Base-by-base conservation (phyloP, 164 flowering plant species). In the Magnolia changhungtana region DNA sequence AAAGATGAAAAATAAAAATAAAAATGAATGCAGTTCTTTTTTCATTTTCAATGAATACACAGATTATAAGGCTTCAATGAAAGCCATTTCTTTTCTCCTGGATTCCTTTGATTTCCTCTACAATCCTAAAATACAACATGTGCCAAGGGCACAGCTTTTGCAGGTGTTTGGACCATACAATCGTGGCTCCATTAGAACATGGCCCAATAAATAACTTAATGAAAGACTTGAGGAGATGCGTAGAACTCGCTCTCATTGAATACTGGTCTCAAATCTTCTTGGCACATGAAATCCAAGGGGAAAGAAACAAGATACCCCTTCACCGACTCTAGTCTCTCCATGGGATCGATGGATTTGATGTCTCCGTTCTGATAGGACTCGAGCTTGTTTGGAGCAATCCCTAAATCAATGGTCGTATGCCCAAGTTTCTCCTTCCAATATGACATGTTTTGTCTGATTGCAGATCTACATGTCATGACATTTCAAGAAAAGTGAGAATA, bases 221-320 rank as follows among this genome's bases (percentile, higher is more conserved):
- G 94, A 76, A 96, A 96, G 69, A 96, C 99, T 75, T 92, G 98
- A 78, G 96, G 85, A 59, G 97, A 88, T 6, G 99, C 93, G 81
- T 94, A 96, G 72, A 81, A 94, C 80, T 96, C 99, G 63, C 96
- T 91, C 84, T 96, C 98, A 24, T 90, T 93, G 80, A 96, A 94
- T 71, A 94, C 92, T 1, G 98, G 99, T 87, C 99, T 94, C 72
- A 96, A 83, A 81, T 92, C 97, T 88, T 96, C 98, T 80, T 89
- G 82, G 83, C 86, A 81, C 98, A 94, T 91, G 82, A 94, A 96
- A 64, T 92, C 92, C 80, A 96, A 81, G 4, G 99, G 99, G 78
- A 90, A 92, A 7, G 96, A 90, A 67, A 96, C 99, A n/a, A 94
- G 97, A 82, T 88, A 89, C 23, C 99, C 99, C 49, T 73, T 87